Evolutionary conservation across 805 yeast genomes (phyloP).

Genomic region (Torulaspora gathmanii): DNA sequence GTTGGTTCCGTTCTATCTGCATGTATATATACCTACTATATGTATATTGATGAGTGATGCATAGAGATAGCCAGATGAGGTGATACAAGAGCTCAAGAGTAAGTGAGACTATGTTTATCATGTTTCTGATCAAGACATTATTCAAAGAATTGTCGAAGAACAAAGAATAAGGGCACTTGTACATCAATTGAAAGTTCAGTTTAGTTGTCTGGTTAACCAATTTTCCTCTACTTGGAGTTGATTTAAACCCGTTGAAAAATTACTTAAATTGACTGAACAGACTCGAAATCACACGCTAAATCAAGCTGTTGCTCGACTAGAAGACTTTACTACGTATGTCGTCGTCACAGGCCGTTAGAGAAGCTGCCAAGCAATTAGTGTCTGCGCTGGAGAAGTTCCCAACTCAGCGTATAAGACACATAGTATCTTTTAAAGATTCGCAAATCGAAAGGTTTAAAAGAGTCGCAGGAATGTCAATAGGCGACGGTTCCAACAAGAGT

Average conservation of each 20-base stretch:
- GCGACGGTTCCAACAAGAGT: slow-evolving; percentile 27
- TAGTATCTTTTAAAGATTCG: slow-evolving; percentile 62
- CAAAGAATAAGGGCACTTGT: no score
- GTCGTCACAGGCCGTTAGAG: slow-evolving; percentile 35
- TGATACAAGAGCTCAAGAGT: no score
- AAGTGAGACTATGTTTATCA: no score
- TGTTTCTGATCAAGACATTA: no score
- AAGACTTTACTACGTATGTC: neutral
- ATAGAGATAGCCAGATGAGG: neutral
- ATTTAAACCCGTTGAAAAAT: no score
- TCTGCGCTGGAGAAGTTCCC: slow-evolving; percentile 59
- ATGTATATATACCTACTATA: slow-evolving; percentile 3
- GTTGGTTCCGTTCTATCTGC: neutral
- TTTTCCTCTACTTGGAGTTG: no score
- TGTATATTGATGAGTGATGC: slow-evolving; percentile 2
- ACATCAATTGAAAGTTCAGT: no score
- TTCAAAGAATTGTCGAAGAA: no score
- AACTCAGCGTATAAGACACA: slow-evolving; percentile 60
- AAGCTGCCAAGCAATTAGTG: slow-evolving; percentile 54
- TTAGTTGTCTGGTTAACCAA: no score
- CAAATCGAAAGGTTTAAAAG: slow-evolving; percentile 56
- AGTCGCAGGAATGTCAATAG: slow-evolving; percentile 45
- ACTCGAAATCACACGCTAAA: no score
- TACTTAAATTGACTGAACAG: neutral
- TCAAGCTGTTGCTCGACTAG: no score